Base-by-base conservation (phyloP, 2,329 filamentous ascomycete genomes). In the Trichophyton equinum region DNA sequence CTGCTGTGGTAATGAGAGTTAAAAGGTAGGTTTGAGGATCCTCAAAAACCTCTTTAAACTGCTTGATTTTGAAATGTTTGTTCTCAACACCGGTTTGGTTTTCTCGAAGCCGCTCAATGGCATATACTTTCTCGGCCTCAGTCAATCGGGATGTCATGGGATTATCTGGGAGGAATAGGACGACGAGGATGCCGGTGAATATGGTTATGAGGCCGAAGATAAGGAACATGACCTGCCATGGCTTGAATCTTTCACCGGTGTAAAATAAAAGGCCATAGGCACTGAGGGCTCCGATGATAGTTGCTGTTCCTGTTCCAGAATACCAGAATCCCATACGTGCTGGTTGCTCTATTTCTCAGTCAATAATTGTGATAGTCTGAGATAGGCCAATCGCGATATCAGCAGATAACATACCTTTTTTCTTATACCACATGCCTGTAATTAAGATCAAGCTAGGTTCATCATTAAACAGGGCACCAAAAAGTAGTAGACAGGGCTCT, bases 231-330 rank as follows among this genome's bases (percentile, higher is more conserved):
- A 82, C 83, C 68, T 88, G 85, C 85, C 85, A 89, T 15, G 82
- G 83, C 67, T 79, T 79, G 61, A 87, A 75, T 0, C 78, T 75
- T 30, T 58, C 30, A 25, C 40, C 40, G 11, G 36, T 42, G 25
- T 58, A 58, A 36, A 42, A 46, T 42, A 58, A 44, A 46, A 58
- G 56, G 61, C 73, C 78, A 66, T 82, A 83, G 0, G 85, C 85
- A 0, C 89, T 76, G 0, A 89, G 78, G 4, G 86, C 86, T 36
- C 86, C 86, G 6, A 88, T 84, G 58, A 89, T 85, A 68, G 88
- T 86, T 68, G 89, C 86, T 0, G 78, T 79, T 1, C 86, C 86
- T 68, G 89, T 89, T 85, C 88, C 89, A 82, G 87, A 87, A 71
- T 87, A 86, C 72, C 75, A 76, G n/a, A 58, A 25, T 11, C 56